Evolutionary conservation across 2,329 filamentous ascomycete genomes (phyloP).

Genomic region (Arthrobotrys iridis): DNA sequence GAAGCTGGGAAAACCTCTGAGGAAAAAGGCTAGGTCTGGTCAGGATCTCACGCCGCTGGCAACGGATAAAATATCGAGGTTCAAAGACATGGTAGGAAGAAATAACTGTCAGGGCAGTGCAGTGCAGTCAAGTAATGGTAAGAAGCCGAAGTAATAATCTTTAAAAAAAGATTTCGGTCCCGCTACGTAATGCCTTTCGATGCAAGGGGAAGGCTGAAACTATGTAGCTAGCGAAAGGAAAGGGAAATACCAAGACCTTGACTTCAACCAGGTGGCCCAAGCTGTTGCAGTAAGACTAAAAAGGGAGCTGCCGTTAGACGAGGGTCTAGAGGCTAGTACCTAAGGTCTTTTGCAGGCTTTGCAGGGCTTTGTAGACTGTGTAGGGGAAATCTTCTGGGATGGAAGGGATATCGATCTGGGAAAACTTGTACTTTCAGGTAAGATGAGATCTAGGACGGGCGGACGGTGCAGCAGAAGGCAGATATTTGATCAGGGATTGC

Average conservation of each 20-base stretch:
- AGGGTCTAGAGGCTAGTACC: too few relatives aligned
- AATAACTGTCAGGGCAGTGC: too few relatives aligned
- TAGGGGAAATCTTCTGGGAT: not conserved
- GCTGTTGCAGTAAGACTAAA: slow-evolving; percentile 23
- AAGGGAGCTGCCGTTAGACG: slow-evolving; percentile 24
- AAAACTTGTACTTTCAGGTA: slow-evolving; percentile 12
- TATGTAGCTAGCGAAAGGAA: slow-evolving; percentile 26
- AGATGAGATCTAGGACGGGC: slow-evolving; percentile 23
- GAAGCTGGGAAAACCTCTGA: slow-evolving; percentile 1
- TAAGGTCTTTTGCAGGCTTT: too few relatives aligned
- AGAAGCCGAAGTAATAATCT: not conserved
- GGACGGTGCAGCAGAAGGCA: slow-evolving; percentile 18
- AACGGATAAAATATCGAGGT: not conserved
- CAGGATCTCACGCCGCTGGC: not conserved
- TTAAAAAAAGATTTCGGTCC: slow-evolving; percentile 7
- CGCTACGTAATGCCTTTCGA: slow-evolving; percentile 37
- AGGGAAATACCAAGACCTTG: slow-evolving; percentile 16
- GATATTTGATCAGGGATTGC: not conserved
- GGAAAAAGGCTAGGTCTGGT: not conserved
- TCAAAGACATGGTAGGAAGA: not conserved
- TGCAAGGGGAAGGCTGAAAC: slow-evolving; percentile 51
- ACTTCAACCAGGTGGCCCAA: slow-evolving; percentile 2
- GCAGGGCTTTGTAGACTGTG: too few relatives aligned
- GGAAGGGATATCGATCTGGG: slow-evolving; percentile 11
- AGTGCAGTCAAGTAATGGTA: too few relatives aligned